A percentile compares a stretch with the other conserved stretches of the same genome.
These are phyloP conservation scores for Xerocomellus chrysenteron DNA, from an alignment of 768 basidiomycete genomes.

Conservation along the genomic window DNA sequence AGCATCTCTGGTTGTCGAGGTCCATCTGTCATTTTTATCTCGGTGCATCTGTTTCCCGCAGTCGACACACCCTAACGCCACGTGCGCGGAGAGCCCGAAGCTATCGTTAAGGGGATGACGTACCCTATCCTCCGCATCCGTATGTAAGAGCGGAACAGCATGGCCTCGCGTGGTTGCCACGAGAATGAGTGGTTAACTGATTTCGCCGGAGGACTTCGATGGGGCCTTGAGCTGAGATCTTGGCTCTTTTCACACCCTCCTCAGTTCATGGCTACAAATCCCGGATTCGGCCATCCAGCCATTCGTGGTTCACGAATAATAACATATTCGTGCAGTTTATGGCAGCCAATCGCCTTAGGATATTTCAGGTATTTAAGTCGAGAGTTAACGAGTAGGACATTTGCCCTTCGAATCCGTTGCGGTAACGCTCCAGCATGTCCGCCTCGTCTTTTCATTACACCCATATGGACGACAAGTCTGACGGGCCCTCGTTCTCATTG, in stretches of 20 bases:
- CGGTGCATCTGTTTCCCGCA: too few relatives aligned
- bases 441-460: background rate
- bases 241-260: background rate
- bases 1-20: too few relatives aligned
- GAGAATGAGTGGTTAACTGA: conserved; percentile 4
- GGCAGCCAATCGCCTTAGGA: conserved; percentile 13
- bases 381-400: background rate
- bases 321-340: background rate
- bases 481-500: background rate
- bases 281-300: conserved; percentile 4
- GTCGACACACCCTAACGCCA: background rate
- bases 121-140: background rate
- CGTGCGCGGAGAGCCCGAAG: too few relatives aligned
- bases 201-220: background rate
- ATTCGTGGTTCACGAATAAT: background rate
- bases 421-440: conserved; percentile 8
- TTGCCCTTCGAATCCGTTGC: background rate
- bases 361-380: conserved; percentile 9
- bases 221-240: background rate
- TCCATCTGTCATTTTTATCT: too few relatives aligned
- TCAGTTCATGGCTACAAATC: background rate
- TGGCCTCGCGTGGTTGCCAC: conserved; percentile 21
- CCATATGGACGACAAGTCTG: background rate
- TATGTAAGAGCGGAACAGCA: conserved; percentile 16
- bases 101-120: background rate